phyloP scores from a whole-genome alignment of 495 filamentous ascomycete genomes.

The Halenospora varia region DNA sequence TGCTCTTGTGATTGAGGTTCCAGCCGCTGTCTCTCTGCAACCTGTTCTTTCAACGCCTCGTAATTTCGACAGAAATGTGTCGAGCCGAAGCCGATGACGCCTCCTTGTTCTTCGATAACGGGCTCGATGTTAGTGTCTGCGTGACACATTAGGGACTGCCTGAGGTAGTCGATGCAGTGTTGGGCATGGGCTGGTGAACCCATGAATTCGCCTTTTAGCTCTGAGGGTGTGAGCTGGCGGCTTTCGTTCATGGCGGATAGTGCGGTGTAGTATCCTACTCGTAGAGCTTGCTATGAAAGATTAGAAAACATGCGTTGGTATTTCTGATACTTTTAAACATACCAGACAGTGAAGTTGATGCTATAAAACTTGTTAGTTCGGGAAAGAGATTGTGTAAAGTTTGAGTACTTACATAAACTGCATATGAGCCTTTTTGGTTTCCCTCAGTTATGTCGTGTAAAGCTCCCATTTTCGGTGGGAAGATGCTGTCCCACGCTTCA shows the following conservation, averaged over 20 bases:
- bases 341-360: neutral
- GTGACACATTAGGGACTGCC: constrained; percentile 25
- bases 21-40: neutral
- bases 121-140: constrained; percentile 7
- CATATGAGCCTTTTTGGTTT: neutral
- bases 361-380: neutral
- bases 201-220: neutral
- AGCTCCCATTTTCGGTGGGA: neutral
- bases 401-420: neutral
- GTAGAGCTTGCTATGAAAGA: neutral
- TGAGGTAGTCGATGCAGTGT: constrained; percentile 25
- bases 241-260: neutral
- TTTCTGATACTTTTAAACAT: neutral
- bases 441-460: neutral
- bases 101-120: neutral
- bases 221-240: neutral
- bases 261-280: neutral
- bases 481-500: neutral
- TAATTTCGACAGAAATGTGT: neutral
- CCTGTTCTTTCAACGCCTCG: neutral
- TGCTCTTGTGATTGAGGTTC: too few species aligned
- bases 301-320: neutral
- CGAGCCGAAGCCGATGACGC: neutral
- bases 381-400: neutral
- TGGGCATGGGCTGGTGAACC: neutral